These are phyloP conservation scores for Penicillium sp. DNA, from an alignment of 2,329 filamentous ascomycete species.

Conservation along the genomic window DNA sequence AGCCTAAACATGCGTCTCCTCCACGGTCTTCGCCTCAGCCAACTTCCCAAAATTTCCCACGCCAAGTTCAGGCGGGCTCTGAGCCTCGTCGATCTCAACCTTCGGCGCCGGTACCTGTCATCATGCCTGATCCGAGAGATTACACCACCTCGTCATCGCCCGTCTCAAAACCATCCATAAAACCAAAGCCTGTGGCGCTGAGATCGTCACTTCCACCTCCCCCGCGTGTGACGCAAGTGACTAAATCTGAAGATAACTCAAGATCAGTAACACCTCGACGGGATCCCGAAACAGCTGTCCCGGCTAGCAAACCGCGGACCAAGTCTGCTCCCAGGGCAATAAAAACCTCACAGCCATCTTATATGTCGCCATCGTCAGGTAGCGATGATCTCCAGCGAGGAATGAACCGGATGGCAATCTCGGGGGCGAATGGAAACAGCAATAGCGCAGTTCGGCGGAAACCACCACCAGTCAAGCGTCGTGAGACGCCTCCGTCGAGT, in stretches of 20 bases:
- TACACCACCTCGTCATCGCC: constrained; percentile 24
- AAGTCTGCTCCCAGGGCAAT: constrained; percentile 25
- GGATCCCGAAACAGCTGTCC: constrained; percentile 15
- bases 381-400: constrained; percentile 39
- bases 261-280: constrained; percentile 19
- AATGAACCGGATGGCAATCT: constrained; percentile 30
- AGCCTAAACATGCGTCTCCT: constrained; percentile 21
- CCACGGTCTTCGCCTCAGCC: constrained; percentile 18
- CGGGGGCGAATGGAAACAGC: constrained; percentile 20
- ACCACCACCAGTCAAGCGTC: constrained; percentile 41
- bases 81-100: constrained; percentile 15
- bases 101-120: constrained; percentile 13
- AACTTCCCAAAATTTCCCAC: constrained; percentile 10
- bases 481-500: constrained; percentile 51
- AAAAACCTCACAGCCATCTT: constrained; percentile 8
- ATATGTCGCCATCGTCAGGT: constrained; percentile 33
- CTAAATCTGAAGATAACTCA: constrained; percentile 31
- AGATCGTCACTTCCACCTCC: constrained; percentile 29
- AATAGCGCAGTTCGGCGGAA: constrained; percentile 26
- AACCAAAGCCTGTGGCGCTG: constrained; percentile 43
- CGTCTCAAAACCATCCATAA: constrained; percentile 37
- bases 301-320: constrained; percentile 20
- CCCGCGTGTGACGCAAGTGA: constrained; percentile 14
- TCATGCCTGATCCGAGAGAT: constrained; percentile 28
- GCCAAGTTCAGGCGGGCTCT: constrained; percentile 21